These are phyloP conservation scores for Punica granatum DNA, from an alignment of 345 rosid genomes.

Conservation along the genomic window DNA sequence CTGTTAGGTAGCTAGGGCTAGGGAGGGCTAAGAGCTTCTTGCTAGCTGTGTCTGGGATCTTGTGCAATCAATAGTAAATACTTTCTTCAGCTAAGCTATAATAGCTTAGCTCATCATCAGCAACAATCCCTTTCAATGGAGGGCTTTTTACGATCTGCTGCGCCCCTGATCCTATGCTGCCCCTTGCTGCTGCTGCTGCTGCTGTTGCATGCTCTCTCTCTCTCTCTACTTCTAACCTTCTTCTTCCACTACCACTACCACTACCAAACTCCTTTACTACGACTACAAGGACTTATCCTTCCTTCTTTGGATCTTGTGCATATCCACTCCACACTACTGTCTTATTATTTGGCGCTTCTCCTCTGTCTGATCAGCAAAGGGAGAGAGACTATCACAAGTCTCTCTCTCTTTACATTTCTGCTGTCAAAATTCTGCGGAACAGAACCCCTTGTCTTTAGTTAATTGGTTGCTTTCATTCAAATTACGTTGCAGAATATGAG, in stretches of 20 bases:
- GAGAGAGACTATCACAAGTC: background rate
- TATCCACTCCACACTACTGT: background rate
- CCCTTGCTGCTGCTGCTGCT: too few relatives aligned
- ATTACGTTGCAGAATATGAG: too few relatives aligned
- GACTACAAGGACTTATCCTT: background rate
- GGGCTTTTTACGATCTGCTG: background rate
- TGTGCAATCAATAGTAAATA: background rate
- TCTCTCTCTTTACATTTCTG: too few relatives aligned
- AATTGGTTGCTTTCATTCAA: too few relatives aligned
- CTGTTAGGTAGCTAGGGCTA: too few relatives aligned
- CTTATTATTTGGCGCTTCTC: background rate
- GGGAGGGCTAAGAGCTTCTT: too few relatives aligned
- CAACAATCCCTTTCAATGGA: slow-evolving; percentile 2
- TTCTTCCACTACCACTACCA: background rate
- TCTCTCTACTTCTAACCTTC: too few relatives aligned
- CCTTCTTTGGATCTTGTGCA: slow-evolving; percentile 4
- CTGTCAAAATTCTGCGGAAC: too few relatives aligned
- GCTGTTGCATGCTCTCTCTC: too few relatives aligned
- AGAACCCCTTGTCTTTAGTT: too few relatives aligned
- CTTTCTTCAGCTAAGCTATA: too few relatives aligned
- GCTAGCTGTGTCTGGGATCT: background rate
- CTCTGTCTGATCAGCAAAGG: background rate
- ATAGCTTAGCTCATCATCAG: background rate
- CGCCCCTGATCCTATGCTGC: too few relatives aligned
- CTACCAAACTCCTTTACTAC: background rate